These are phyloP conservation scores for Fusarium illudens DNA, from an alignment of 2,329 filamentous ascomycete genomes.

Conservation along the genomic window DNA sequence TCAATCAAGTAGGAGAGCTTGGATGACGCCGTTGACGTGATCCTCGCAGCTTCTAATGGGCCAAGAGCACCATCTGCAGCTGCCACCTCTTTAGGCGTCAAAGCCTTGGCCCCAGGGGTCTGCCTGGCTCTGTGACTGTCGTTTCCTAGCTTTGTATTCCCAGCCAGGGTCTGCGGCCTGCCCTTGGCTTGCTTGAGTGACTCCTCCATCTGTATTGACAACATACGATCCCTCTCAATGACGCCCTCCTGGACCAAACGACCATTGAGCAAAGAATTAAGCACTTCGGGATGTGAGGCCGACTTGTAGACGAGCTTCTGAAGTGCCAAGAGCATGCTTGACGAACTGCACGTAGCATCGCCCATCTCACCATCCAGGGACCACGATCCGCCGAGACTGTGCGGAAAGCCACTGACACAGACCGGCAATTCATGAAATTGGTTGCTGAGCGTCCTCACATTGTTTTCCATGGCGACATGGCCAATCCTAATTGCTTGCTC, in stretches of 20 bases:
- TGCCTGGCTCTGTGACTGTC: conserved; percentile 48
- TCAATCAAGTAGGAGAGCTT: conserved; percentile 89
- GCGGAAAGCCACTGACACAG: conserved; percentile 73
- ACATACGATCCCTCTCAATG: conserved; percentile 48
- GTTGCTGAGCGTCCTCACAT: conserved; percentile 72
- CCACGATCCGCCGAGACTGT: conserved; percentile 69
- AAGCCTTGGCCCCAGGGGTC: conserved; percentile 40
- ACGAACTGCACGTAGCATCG: conserved; percentile 59
- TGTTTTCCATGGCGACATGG: conserved; percentile 64
- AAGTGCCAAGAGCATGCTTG: conserved; percentile 59
- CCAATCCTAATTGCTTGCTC: conserved; percentile 72
- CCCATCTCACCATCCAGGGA: conserved; percentile 66
- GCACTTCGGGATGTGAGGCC: conserved; percentile 52
- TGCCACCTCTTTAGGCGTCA: conserved; percentile 33
- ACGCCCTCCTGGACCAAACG: conserved; percentile 54
- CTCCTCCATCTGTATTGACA: conserved; percentile 6
- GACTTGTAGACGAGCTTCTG: conserved; percentile 62
- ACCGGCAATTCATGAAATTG: conserved; percentile 80
- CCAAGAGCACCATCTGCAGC: conserved; percentile 43
- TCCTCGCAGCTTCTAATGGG: conserved; percentile 65
- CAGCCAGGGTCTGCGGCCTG: conserved; percentile 46
- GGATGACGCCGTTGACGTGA: conserved; percentile 83
- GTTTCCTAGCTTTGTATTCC: conserved; percentile 55
- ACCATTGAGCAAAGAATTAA: conserved; percentile 59
- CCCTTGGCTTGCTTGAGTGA: conserved; percentile 16